Base-by-base conservation (phyloP, 2,329 filamentous ascomycete genomes). In the Neopestalotiopsis sp. region DNA sequence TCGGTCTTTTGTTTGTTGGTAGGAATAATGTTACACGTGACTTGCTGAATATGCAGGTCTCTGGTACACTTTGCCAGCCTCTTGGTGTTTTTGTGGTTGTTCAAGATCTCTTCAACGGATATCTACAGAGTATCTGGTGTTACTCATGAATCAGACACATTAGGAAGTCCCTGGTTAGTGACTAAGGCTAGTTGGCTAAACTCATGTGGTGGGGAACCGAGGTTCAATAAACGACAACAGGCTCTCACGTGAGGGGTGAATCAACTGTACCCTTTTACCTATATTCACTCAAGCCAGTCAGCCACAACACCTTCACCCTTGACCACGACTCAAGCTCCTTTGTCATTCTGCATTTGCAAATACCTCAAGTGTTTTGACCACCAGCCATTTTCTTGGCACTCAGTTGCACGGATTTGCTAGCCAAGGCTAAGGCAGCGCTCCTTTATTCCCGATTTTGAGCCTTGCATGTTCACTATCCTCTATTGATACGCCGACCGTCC, bases 21-120 rank as follows among this genome's bases (percentile, higher is more conserved):
- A 52, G n/a, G 3, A 2, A 52, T 9, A 7, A 10, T 3, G n/a
- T 7, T 52, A n/a, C 45, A 52, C 45, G 45, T 52, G 45, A 52
- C 45, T 52, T 20, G 0, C 9, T 10, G 4, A n/a, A 0, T 10
- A 52, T 52, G 45, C 45, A 52, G 17, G 34, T 38, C 34, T 38
- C 34, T 38, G 34, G 6, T 38, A 38, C 5, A 24, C 3, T 13
- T n/a, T 9, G 7, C 17, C 6, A 20, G 17, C 30, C 30, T 59
- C 24, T 17, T 34, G 12, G 28, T 59, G 57, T 30, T 59, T 59
- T 59, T n/a, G 57, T 59, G 57, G 57, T 30, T 2, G 45, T 24
- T 20, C 14, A 52, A 49, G 60, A 32, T 63, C n/a, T 63, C 60
- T 63, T 10, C 6, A 65, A 65, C 42, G 62, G 62, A 65, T 65